Evolutionary conservation across 2,329 filamentous ascomycete genomes (phyloP), one percentile per base, ranked within the genome.

Genomic region (Chrysoporthe puriensis): DNA sequence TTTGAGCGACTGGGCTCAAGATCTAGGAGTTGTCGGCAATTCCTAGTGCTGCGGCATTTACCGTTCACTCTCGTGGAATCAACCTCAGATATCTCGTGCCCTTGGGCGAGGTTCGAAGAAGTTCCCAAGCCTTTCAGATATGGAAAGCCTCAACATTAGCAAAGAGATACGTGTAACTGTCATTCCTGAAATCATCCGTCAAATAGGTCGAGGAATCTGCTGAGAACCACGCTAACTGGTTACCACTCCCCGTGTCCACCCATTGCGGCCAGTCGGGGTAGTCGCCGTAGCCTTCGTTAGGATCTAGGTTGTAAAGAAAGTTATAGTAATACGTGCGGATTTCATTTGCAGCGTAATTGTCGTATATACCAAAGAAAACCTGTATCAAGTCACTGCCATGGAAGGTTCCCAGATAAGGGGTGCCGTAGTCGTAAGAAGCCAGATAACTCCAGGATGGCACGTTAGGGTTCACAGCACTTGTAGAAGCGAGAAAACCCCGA

Each of bases 371-470:
- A 67, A 86, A 89, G 70, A 93, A 93, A 0, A 91, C 85, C 74
- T 91, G 87, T 3, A 92, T 72, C 1, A 94, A 72, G 72, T 94
- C 92, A 1, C 85, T 87, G 16, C 79, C 90, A 76, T 96, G 93
- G 78, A 93, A 91, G 0, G 91, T 94, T 21, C 93, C 92, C 0
- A 95, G 77, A 60, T 94, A 78, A 0, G 92, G 90, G 0, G 88
- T 90, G 11, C 89, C 89, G 74, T 90, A 88, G 79, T 90, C 78
- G 78, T 94, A 94, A 0, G 88, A 90, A 0, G 89, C 80, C 1
- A 96, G 84, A 78, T 94, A 96, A 0, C 90, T 92, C 91, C 91
- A 96, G 1, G 82, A 80, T 0, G 88, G 88, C 0, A 93, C 86
- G 43, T 77, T 72, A 0, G 89, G 88, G 70, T 88, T 83, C 14